Percentiles rank a stretch among this genome's conserved stretches.
Evolutionary conservation across 2,329 filamentous ascomycete genomes (phyloP).

Genomic region (Phyllosticta citriasiana): DNA sequence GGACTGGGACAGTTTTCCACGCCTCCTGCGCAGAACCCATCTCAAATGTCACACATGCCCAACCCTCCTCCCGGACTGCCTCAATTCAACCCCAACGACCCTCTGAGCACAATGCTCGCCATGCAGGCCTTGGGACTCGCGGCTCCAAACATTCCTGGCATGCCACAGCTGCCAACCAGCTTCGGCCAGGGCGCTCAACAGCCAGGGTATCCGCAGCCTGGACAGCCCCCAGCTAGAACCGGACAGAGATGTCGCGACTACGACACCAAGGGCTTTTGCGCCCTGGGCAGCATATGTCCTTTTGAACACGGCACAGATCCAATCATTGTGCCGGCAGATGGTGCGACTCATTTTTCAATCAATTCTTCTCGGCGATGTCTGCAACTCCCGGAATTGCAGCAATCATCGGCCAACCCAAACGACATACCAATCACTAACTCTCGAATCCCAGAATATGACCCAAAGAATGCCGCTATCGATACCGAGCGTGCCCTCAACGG

Average conservation of each 20-base stretch:
- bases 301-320: slow-evolving; percentile 58
- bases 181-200: slow-evolving; percentile 1
- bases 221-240: slow-evolving; percentile 18
- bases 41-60: slow-evolving; percentile 25
- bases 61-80: slow-evolving; percentile 37
- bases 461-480: slow-evolving; percentile 40
- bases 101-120: slow-evolving; percentile 51
- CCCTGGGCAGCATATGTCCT: slow-evolving; percentile 54
- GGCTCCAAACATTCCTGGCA: slow-evolving; percentile 34
- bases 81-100: slow-evolving; percentile 48
- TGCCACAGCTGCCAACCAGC: slow-evolving; percentile 19
- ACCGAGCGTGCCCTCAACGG: slow-evolving; percentile 18
- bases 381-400: slow-evolving; percentile 22
- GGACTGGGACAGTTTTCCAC: slow-evolving; percentile 23
- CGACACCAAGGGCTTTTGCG: slow-evolving; percentile 62
- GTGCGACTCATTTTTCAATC: slow-evolving; percentile 11
- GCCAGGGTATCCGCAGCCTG: slow-evolving; percentile 13
- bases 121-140: slow-evolving; percentile 46
- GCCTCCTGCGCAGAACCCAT: slow-evolving; percentile 15
- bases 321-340: slow-evolving; percentile 27
- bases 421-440: slow-evolving; percentile 11
- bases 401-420: slow-evolving; percentile 8
- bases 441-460: slow-evolving; percentile 45
- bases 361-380: background rate
- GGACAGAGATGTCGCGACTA: slow-evolving; percentile 56